Base-by-base conservation (phyloP, 768 basidiomycete genomes). In the Rickenella mellea region DNA sequence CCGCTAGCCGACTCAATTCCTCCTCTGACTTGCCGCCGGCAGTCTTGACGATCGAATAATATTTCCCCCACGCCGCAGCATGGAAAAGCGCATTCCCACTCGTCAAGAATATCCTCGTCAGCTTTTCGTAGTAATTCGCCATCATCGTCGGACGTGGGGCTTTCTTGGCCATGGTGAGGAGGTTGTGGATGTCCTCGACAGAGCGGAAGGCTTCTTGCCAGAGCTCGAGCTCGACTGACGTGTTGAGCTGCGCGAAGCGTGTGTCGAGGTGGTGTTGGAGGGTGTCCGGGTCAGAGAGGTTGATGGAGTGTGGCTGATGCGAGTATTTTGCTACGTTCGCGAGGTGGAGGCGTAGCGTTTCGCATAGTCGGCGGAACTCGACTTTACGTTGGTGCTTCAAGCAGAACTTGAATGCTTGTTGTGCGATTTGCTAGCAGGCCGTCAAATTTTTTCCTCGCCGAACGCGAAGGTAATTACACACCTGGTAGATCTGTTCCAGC, bases 201-300 rank as follows among this genome's bases (percentile, higher is more conserved):
- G 90, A 91, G 46, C 94, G 85, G 76, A 97, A 99, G 8, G 91
- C 94, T 56, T 97, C 94, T 56, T 97, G 93, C 94, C 94, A 99
- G 21, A 99, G 74, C 64, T 99, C 94, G 49, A 99, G 81, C 61
- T 98, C 92, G 51, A 98, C 92, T 1, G 92, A 92, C 15, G 91
- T 87, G 55, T 92, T 91, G 48, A 98, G 77, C 67, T 98, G 93
- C 21, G 88, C 86, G 59, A 99, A 98, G 43, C 93, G 89, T 14
- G 91, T 93, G 59, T 97, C 94, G 46, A 98, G 83, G 62, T 96
- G 88, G 52, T 89, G 89, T 55, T 94, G 86, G 39, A 97, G 81
- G 6, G 83, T 94, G 53, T 97, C 94, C 10, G 91, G 75, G 58
- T 98, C 94, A 44, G 88, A 83, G 28, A 98, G 80, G 66, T 96